Conservation (phyloP, 1,284 basidiomycete genomes). For the Chiua sp. region DNA sequence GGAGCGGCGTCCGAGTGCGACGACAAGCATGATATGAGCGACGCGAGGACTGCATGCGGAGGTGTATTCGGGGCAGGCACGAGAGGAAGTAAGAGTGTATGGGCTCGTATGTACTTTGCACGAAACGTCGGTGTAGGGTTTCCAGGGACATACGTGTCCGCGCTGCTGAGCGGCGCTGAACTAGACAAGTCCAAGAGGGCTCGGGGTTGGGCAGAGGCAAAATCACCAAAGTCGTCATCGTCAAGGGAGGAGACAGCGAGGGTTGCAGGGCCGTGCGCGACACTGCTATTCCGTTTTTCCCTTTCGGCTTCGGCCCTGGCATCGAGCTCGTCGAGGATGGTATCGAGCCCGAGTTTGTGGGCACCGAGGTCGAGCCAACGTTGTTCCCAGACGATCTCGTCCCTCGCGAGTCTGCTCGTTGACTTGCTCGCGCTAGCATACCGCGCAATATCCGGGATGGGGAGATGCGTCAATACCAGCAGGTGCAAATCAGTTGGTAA, state of each 20-base stretch:
- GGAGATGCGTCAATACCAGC: constrained; percentile 71
- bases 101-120: constrained; percentile 68
- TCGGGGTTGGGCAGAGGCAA: constrained; percentile 51
- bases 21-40: constrained; percentile 45
- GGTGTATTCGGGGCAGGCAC: constrained; percentile 59
- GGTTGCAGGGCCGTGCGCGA: constrained; percentile 50
- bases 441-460: constrained; percentile 79
- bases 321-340: constrained; percentile 70
- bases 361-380: constrained; percentile 70
- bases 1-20: constrained; percentile 37
- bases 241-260: constrained; percentile 61
- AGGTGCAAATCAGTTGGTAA: constrained; percentile 82
- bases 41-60: constrained; percentile 60
- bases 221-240: constrained; percentile 96
- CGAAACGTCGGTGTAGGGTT: constrained; percentile 43
- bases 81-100: constrained; percentile 65
- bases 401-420: constrained; percentile 64
- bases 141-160: constrained; percentile 22
- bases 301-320: constrained; percentile 20
- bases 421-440: constrained; percentile 74
- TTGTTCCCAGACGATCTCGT: constrained; percentile 78
- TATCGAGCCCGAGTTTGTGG: constrained; percentile 41
- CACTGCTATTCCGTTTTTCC: constrained; percentile 13
- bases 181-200: constrained; percentile 28
- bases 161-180: constrained; percentile 13